Conservation (phyloP, 2,329 filamentous ascomycete genomes). For the Lasiodiplodia gonubiensis region DNA sequence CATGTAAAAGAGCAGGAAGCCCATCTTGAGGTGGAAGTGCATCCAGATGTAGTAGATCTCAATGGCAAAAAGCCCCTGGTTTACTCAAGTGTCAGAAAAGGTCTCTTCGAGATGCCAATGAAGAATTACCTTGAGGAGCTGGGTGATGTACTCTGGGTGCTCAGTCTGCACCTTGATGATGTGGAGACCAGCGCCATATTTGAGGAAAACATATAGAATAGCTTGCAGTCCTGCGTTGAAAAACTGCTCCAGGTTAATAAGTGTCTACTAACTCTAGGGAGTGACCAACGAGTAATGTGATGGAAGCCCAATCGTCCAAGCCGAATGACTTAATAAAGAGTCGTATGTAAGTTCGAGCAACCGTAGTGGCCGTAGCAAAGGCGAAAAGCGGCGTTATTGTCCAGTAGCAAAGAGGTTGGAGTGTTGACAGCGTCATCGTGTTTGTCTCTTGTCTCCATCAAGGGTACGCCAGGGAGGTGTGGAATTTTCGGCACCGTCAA, state of each 20-base stretch:
- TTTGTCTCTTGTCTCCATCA: no score
- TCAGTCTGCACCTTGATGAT: neutral
- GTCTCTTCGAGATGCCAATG: neutral
- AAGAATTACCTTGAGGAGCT: conserved; percentile 1
- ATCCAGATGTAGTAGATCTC: conserved; percentile 42
- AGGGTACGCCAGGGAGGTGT: no score
- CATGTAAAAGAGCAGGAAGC: conserved; percentile 45
- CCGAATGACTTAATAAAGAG: conserved; percentile 33
- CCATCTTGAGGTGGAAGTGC: conserved; percentile 42
- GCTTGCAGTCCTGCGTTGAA: conserved; percentile 34
- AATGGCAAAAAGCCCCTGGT: conserved; percentile 39
- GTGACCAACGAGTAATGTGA: conserved; percentile 31
- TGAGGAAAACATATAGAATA: conserved; percentile 36
- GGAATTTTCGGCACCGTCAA: no score
- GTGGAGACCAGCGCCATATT: conserved; percentile 31
- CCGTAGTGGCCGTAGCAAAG: conserved; percentile 31
- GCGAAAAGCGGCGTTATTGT: conserved; percentile 33
- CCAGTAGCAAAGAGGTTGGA: conserved; percentile 35
- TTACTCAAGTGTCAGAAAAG: neutral
- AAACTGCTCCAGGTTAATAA: conserved; percentile 19
- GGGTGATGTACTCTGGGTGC: neutral
- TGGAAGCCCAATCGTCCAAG: conserved; percentile 33
- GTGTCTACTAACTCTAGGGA: neutral
- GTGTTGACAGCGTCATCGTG: conserved; percentile 31
- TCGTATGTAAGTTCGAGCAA: conserved; percentile 34